phyloP scores from a whole-genome alignment of 805 yeast genomes.

The Candida maesae region DNA sequence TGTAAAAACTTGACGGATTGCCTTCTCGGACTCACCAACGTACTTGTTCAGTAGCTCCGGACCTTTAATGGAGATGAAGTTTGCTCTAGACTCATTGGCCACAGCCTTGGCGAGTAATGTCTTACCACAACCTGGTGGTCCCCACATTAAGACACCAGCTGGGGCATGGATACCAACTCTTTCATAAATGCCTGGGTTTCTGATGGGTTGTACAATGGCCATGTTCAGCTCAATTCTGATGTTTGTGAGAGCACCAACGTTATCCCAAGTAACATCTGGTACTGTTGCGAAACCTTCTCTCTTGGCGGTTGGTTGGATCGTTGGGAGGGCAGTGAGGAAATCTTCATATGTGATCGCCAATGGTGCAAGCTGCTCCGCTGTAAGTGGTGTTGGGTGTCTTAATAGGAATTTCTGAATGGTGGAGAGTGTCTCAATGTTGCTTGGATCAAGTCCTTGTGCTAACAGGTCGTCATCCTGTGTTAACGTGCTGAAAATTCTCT shows the following conservation, averaged over 20 bases:
- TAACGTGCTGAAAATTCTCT: slow-evolving; percentile 72
- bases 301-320: slow-evolving; percentile 94
- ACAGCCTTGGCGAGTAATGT: slow-evolving; percentile 95
- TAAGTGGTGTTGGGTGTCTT: slow-evolving; percentile 76
- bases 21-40: slow-evolving; percentile 94
- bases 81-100: slow-evolving; percentile 95
- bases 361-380: slow-evolving; percentile 70
- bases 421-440: slow-evolving; percentile 38
- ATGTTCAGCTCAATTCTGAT: slow-evolving; percentile 88
- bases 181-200: slow-evolving; percentile 83
- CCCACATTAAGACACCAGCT: slow-evolving; percentile 97
- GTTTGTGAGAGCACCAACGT: slow-evolving; percentile 82
- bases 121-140: slow-evolving; percentile 99
- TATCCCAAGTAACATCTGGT: slow-evolving; percentile 95
- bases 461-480: slow-evolving; percentile 31
- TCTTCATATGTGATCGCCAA: slow-evolving; percentile 75
- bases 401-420: slow-evolving; percentile 69
- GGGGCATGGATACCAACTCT: slow-evolving; percentile 95
- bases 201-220: slow-evolving; percentile 97
- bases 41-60: slow-evolving; percentile 93
- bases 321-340: slow-evolving; percentile 80
- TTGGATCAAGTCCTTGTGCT: slow-evolving; percentile 17
- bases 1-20: slow-evolving; percentile 88
- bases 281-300: slow-evolving; percentile 99
- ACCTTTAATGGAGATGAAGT: slow-evolving; percentile 92